Conservation (phyloP, 805 yeast species). For the Lipomyces kockii region DNA sequence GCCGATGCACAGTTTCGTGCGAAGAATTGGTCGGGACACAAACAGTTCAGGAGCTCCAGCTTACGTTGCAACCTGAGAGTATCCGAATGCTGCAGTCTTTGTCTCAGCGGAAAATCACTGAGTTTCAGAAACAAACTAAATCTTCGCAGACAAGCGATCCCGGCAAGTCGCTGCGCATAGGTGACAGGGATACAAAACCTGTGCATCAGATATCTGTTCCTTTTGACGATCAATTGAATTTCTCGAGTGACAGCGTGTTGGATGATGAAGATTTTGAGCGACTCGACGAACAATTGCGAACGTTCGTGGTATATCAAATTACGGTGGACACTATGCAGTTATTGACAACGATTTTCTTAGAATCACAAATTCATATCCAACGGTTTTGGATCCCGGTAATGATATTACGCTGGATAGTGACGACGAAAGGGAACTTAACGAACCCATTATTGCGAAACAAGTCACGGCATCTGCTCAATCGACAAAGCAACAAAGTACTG, state of each 20-base stretch:
- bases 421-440: conserved; percentile 15
- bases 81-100: conserved; percentile 13
- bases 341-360: neutral
- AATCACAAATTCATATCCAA: neutral
- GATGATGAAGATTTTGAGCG: neutral
- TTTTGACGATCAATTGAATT: neutral
- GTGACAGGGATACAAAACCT: neutral
- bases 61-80: conserved; percentile 12
- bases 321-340: neutral
- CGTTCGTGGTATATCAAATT: neutral
- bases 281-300: neutral
- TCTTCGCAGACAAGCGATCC: neutral
- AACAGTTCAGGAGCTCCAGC: conserved; percentile 1
- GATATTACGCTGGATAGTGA: conserved; percentile 19
- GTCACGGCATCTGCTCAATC: neutral
- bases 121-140: neutral
- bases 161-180: neutral
- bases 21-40: conserved; percentile 27
- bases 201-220: neutral
- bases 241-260: neutral
- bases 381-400: neutral
- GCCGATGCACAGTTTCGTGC: conserved; percentile 21
- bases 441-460: conserved; percentile 3
- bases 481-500: neutral
- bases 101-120: neutral